Evolutionary conservation across 352 stramenopile species (phyloP).

Genomic region (Halophytophthora polymorphica): DNA sequence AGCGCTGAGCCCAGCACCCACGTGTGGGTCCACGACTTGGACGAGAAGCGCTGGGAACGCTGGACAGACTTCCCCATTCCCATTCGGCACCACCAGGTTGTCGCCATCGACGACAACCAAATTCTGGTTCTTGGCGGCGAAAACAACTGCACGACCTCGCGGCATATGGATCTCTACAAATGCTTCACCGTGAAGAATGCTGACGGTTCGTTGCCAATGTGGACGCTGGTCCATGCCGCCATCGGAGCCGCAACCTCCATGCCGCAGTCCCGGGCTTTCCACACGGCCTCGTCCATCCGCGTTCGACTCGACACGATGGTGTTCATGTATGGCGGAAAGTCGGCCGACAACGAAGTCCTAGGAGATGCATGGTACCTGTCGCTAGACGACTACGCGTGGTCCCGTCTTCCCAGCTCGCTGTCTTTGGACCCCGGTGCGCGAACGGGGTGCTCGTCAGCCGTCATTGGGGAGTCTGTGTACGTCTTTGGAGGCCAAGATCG

Average conservation of each 20-base stretch:
- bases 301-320: conserved; percentile 77
- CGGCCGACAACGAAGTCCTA: conserved; percentile 63
- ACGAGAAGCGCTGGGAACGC: conserved; percentile 57
- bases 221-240: conserved; percentile 71
- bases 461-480: conserved; percentile 83
- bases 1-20: conserved; percentile 40
- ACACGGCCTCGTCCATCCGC: conserved; percentile 60
- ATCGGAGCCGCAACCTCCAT: conserved; percentile 64
- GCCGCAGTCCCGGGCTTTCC: conserved; percentile 61
- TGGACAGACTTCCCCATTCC: conserved; percentile 82
- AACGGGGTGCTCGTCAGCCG: conserved; percentile 57
- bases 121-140: conserved; percentile 85
- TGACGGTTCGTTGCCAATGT: conserved; percentile 68
- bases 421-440: conserved; percentile 74
- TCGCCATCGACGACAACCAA: conserved; percentile 65
- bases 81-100: conserved; percentile 75
- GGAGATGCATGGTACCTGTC: conserved; percentile 84
- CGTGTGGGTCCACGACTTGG: conserved; percentile 66
- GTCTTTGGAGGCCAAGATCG: conserved; percentile 81
- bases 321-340: conserved; percentile 82
- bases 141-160: conserved; percentile 57
- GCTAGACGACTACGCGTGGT: conserved; percentile 80
- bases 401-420: conserved; percentile 61
- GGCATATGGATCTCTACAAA: conserved; percentile 86
- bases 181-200: conserved; percentile 50